Percentiles rank a stretch among this genome's conserved stretches.
These are phyloP conservation scores for Aspergillus unguis DNA, from an alignment of 2,329 filamentous ascomycete genomes.

Conservation along the genomic window DNA sequence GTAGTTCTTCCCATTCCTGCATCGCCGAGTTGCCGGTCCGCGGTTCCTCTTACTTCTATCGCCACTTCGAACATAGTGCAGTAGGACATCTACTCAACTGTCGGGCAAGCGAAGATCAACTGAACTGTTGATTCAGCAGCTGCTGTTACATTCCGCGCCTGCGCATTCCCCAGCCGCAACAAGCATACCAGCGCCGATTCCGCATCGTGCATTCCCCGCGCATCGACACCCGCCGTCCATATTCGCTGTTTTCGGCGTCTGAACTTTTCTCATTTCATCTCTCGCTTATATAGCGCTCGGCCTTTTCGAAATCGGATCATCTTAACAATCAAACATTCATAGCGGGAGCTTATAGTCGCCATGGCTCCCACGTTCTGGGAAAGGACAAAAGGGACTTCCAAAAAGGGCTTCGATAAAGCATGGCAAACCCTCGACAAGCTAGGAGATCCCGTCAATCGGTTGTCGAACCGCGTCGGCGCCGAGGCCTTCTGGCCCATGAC, in stretches of 20 bases:
- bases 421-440: slow-evolving; percentile 66
- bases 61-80: slow-evolving; percentile 9
- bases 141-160: too few relatives aligned
- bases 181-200: too few relatives aligned
- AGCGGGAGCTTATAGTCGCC: slow-evolving; percentile 11
- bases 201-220: too few relatives aligned
- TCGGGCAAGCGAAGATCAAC: not conserved
- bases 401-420: slow-evolving; percentile 71
- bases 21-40: slow-evolving; percentile 1
- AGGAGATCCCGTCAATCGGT: slow-evolving; percentile 71
- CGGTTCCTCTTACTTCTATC: slow-evolving; percentile 10
- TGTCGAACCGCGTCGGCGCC: slow-evolving; percentile 76
- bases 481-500: slow-evolving; percentile 85
- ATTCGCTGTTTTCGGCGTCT: too few relatives aligned
- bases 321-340: not conserved
- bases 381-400: slow-evolving; percentile 51
- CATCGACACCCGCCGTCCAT: too few relatives aligned
- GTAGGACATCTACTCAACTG: not conserved
- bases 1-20: slow-evolving; percentile 1
- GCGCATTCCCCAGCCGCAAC: too few relatives aligned
- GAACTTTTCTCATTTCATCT: too few relatives aligned
- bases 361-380: slow-evolving; percentile 55
- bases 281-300: not conserved
- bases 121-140: not conserved
- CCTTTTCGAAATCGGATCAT: not conserved